Conservation (phyloP, 495 filamentous ascomycete genomes). For the Aspergillus bridgeri region DNA sequence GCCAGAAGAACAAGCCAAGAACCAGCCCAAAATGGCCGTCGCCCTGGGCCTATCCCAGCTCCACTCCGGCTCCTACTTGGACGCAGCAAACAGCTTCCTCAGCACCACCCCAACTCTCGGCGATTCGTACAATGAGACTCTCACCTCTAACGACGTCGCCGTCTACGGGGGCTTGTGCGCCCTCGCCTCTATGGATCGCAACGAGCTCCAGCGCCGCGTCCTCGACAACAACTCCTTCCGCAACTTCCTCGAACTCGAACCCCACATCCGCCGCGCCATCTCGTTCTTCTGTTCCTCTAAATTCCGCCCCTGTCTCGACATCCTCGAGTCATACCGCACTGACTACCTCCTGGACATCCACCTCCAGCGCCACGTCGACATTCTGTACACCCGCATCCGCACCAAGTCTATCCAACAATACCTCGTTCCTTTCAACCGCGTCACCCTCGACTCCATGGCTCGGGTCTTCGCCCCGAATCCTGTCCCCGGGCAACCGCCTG, state of each 20-base stretch:
- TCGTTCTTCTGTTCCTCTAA: constrained; percentile 81
- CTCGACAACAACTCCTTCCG: constrained; percentile 80
- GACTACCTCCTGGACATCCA: constrained; percentile 92
- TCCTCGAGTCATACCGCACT: constrained; percentile 72
- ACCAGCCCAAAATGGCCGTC: constrained; percentile 62
- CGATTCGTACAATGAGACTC: constrained; percentile 64
- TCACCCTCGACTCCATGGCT: constrained; percentile 66
- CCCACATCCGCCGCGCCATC: constrained; percentile 89
- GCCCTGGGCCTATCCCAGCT: constrained; percentile 70
- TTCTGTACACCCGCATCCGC: constrained; percentile 68
- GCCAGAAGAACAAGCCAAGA: constrained; percentile 58
- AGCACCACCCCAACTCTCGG: constrained; percentile 48
- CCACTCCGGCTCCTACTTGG: constrained; percentile 58
- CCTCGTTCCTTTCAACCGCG: constrained; percentile 73
- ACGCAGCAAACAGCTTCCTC: constrained; percentile 74
- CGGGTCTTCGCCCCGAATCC: constrained; percentile 55
- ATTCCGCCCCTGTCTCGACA: constrained; percentile 77
- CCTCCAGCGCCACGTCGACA: constrained; percentile 69
- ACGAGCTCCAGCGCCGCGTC: constrained; percentile 67
- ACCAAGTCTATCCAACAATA: constrained; percentile 93
- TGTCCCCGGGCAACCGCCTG: constrained; percentile 31
- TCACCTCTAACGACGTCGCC: constrained; percentile 84
- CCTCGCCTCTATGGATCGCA: constrained; percentile 82
- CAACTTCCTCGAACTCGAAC: constrained; percentile 85
- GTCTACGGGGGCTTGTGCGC: constrained; percentile 89